Base-by-base conservation (phyloP, 164 flowering plant species). In the Chimonanthus praecox region DNA sequence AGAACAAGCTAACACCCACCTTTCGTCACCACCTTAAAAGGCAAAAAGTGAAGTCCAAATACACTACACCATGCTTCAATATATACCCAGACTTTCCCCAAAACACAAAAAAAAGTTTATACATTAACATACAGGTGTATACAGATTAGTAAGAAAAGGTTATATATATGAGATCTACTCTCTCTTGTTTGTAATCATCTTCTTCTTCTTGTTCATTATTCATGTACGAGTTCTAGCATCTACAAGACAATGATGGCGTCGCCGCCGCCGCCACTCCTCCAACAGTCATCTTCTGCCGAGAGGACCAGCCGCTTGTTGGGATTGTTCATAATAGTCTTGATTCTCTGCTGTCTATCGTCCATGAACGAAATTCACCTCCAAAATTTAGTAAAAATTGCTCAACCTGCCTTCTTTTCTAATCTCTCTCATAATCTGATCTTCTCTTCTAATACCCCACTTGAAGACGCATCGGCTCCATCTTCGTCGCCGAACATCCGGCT, bases 291-390 rank as follows among this genome's bases (percentile, higher is more conserved):
- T 65, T 65, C 68, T 0, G 5, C 16, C 68, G 10, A 5, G 50
- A 73, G 61, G 43, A 48, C 76, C 16, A 54, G 71, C 4, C 83
- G 86, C 82, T 73, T 83, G 49, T 2, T 87, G 69, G 69, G 80
- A 2, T 88, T 88, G 16, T 73, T 94, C 79, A 72, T 84, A 80
- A 82, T 91, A 82, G 67, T 89, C 73, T 5, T 83, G 7, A 81
- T 86, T 83, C 83, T 92, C 61, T 90, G 89, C 68, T 70, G 81
- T n/a, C 67, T 92, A 65, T 87, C 93, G 66, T 92, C 94, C 72
- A 78, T 94, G 78, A 88, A 89, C 65, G 92, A 89, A 79, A 47
- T 86, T 51, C 87, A 93, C 3, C 83, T 87, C 75, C 88, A 83
- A 33, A 73, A 71, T 58, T 48, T 94, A 6, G 45, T 83, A 4